Percentiles rank a stretch among this genome's conserved stretches.
phyloP scores from a whole-genome alignment of 2,329 filamentous ascomycete genomes.

The Trichoderma oligosporum region DNA sequence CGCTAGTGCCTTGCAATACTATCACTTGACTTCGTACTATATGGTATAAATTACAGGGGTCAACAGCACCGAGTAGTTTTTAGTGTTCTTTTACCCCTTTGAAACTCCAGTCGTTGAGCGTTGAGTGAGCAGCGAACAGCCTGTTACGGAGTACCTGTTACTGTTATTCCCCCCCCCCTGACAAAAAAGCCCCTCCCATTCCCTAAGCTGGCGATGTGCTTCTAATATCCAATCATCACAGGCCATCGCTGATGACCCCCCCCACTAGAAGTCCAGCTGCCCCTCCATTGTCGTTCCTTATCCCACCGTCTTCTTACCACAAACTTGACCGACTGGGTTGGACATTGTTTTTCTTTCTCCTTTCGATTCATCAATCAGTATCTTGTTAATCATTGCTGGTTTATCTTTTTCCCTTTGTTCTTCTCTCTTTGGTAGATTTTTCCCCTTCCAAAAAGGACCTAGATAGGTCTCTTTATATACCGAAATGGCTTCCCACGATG shows the following conservation, averaged over 20 bases:
- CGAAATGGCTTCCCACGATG: conserved; percentile 65
- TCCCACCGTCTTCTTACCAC: conserved; percentile 3
- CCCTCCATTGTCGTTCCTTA: conserved; percentile 15
- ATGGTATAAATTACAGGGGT: too few species aligned
- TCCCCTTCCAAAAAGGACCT: not conserved
- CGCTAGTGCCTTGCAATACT: conserved; percentile 16
- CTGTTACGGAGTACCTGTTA: too few species aligned
- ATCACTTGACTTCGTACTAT: not conserved
- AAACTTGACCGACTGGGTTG: conserved; percentile 16
- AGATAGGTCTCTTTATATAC: conserved; percentile 17
- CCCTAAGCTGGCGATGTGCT: not conserved
- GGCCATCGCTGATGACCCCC: conserved; percentile 6
- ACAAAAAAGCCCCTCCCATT: not conserved
- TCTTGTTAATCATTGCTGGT: not conserved
- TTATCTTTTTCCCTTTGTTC: not conserved
- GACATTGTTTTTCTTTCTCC: conserved; percentile 5
- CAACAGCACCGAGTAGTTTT: too few species aligned
- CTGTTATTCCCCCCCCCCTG: conserved; percentile 2
- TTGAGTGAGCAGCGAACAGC: not conserved
- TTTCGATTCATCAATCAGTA: conserved; percentile 13
- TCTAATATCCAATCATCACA: conserved; percentile 15
- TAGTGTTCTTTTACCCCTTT: not conserved
- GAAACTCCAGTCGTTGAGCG: not conserved
- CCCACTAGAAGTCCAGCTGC: conserved; percentile 18
- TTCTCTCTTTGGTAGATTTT: conserved; percentile 15